Evolutionary conservation across 768 basidiomycete species (phyloP).

Genomic region (Krasilnikovozyma curviuscula): DNA sequence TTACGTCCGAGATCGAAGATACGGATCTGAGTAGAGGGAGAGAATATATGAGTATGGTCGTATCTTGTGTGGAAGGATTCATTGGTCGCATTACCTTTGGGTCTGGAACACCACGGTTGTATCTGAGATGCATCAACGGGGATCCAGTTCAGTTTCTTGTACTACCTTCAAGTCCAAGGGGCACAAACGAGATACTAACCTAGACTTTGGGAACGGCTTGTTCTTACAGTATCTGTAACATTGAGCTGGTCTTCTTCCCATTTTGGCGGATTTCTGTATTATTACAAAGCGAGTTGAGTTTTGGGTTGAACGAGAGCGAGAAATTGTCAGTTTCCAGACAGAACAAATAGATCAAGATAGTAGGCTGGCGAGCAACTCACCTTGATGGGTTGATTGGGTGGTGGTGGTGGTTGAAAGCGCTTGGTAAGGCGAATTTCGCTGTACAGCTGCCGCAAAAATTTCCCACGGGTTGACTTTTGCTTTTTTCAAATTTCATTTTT

Average conservation of each 20-base stretch:
- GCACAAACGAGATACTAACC: neutral
- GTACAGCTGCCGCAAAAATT: too few relatives aligned
- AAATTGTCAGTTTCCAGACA: too few relatives aligned
- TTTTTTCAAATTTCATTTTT: too few relatives aligned
- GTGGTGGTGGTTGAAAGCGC: too few relatives aligned
- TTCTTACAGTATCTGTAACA: constrained; percentile 99
- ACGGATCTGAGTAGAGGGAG: neutral
- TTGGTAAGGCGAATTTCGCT: too few relatives aligned
- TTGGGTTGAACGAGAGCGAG: too few relatives aligned
- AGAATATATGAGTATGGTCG: neutral
- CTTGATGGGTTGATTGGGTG: too few relatives aligned
- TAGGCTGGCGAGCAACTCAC: too few relatives aligned
- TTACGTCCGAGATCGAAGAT: constrained; percentile 58
- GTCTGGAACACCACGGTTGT: constrained; percentile 79
- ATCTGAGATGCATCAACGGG: constrained; percentile 5
- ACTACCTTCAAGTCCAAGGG: neutral
- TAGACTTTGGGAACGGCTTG: constrained; percentile 48
- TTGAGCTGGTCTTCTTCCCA: constrained; percentile 95
- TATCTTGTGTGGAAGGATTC: constrained; percentile 27
- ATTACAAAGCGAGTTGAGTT: too few relatives aligned
- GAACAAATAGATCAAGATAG: too few relatives aligned
- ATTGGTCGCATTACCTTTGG: constrained; percentile 44
- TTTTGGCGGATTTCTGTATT: too few relatives aligned
- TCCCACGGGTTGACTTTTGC: too few relatives aligned
- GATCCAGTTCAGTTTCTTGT: neutral